Conservation (phyloP, 116 monocot genomes). For the Papilionanthe hybrid region DNA sequence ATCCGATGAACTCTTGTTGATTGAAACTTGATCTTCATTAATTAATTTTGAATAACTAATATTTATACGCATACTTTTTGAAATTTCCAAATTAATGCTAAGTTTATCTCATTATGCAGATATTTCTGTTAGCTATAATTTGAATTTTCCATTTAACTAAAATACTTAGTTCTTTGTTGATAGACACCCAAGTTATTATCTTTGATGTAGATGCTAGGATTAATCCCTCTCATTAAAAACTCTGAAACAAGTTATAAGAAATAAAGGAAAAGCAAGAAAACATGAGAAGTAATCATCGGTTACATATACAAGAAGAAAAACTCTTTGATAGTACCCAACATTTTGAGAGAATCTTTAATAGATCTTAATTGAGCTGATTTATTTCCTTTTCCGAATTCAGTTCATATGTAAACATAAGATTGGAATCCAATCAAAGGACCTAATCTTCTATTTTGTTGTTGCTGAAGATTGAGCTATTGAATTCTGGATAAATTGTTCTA, state of each 20-base stretch:
- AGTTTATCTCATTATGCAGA: background rate
- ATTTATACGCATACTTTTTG: background rate
- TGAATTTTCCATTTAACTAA: background rate
- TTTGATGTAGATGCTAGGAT: background rate
- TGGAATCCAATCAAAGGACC: too few species aligned
- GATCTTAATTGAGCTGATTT: too few species aligned
- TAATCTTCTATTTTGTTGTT: too few species aligned
- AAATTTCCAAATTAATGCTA: background rate
- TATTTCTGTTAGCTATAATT: background rate
- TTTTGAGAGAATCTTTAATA: background rate
- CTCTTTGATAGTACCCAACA: background rate
- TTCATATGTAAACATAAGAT: too few species aligned
- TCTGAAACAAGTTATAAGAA: background rate
- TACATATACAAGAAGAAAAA: background rate
- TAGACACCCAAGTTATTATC: too few species aligned
- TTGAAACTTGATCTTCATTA: background rate
- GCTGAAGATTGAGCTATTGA: too few species aligned
- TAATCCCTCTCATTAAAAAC: background rate
- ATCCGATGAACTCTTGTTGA: slow-evolving; percentile 3
- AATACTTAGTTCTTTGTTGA: background rate
- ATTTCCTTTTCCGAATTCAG: too few species aligned
- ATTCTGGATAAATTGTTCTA: too few species aligned
- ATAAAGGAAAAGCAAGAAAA: background rate
- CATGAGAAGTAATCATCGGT: background rate
- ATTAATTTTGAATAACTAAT: background rate